Percentiles rank a stretch among this genome's conserved stretches.
These are phyloP conservation scores for Aspergillus ustus DNA, from an alignment of 2,329 filamentous ascomycete species.

Conservation along the genomic window DNA sequence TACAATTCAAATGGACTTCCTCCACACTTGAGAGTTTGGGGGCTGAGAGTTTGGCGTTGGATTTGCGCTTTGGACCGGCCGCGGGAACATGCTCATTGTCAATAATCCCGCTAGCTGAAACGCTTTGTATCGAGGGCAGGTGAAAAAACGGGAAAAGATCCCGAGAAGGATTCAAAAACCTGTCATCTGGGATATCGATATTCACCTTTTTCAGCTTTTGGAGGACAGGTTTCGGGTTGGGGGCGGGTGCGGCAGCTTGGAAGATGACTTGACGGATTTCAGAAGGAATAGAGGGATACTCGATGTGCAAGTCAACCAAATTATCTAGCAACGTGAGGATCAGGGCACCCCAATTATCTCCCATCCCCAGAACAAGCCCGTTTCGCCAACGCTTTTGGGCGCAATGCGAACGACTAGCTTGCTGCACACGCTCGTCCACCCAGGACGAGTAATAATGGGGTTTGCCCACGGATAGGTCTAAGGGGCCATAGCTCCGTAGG, in stretches of 20 bases:
- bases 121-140: slow-evolving; percentile 4
- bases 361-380: background rate
- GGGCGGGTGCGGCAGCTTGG: background rate
- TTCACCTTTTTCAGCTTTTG: background rate
- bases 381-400: slow-evolving; percentile 1
- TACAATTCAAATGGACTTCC: background rate
- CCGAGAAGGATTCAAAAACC: background rate
- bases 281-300: background rate
- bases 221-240: background rate
- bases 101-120: background rate
- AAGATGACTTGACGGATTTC: background rate
- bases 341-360: slow-evolving; percentile 14
- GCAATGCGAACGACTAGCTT: background rate
- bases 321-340: slow-evolving; percentile 8
- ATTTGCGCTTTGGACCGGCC: background rate
- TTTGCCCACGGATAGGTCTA: background rate
- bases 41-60: background rate
- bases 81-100: background rate
- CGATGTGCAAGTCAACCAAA: background rate
- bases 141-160: slow-evolving; percentile 11
- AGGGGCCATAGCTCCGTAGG: background rate
- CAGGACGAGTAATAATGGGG: background rate
- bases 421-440: background rate
- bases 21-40: background rate
- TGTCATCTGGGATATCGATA: background rate